Evolutionary conservation across 768 basidiomycete genomes (phyloP).

Genomic region (Termitomyces sp.): DNA sequence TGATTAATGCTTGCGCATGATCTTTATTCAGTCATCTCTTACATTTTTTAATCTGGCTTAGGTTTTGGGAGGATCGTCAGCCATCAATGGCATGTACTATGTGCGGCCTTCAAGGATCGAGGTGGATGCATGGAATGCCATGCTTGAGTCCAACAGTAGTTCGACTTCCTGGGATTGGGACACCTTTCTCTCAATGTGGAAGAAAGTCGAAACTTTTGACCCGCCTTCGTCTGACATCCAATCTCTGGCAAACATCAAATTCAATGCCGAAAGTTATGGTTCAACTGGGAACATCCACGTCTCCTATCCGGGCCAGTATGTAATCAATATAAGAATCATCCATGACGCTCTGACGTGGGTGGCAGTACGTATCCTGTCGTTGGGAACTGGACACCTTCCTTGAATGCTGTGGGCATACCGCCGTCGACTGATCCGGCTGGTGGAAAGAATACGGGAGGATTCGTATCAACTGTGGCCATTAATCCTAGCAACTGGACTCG

Average conservation of each 20-base stretch:
- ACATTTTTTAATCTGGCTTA: constrained; percentile 15
- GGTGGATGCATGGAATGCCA: constrained; percentile 35
- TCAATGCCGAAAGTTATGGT: constrained; percentile 39
- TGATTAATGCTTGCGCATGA: constrained; percentile 14
- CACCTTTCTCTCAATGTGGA: constrained; percentile 34
- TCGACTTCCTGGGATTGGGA: constrained; percentile 38
- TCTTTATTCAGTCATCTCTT: neutral
- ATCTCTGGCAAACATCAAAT: constrained; percentile 33
- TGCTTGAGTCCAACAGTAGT: constrained; percentile 29
- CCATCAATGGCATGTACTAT: constrained; percentile 67
- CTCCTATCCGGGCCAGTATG: constrained; percentile 20
- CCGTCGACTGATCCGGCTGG: constrained; percentile 36
- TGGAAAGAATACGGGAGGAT: constrained; percentile 44
- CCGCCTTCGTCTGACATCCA: constrained; percentile 36
- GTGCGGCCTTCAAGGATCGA: constrained; percentile 47
- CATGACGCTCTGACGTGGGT: constrained; percentile 23
- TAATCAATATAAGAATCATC: constrained; percentile 17
- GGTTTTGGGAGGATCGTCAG: constrained; percentile 63
- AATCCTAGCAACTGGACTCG: constrained; percentile 60
- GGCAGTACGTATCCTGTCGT: constrained; percentile 44
- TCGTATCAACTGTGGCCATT: constrained; percentile 53
- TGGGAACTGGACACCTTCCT: constrained; percentile 51
- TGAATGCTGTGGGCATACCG: constrained; percentile 39
- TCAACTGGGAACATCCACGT: constrained; percentile 35
- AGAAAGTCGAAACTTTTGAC: constrained; percentile 48